Conservation (phyloP, 2,329 filamentous ascomycete genomes). For the Aspergillus caelatus region DNA sequence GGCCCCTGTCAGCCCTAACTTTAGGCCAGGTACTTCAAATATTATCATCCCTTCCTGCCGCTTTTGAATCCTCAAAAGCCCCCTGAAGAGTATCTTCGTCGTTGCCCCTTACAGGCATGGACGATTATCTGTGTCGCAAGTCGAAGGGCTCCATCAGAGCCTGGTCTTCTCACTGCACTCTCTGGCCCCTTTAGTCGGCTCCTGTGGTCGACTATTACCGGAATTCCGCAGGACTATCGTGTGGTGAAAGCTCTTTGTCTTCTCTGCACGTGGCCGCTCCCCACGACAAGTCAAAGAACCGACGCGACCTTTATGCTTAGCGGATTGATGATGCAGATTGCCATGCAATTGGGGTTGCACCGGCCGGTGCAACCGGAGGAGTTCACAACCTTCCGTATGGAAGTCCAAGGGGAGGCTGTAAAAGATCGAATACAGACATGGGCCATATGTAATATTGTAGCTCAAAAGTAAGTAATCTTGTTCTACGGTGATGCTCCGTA, state of each 20-base stretch:
- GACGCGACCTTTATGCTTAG: conserved; percentile 67
- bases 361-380: conserved; percentile 63
- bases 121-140: conserved; percentile 64
- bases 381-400: conserved; percentile 51
- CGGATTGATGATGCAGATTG: conserved; percentile 67
- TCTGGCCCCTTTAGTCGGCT: conserved; percentile 56
- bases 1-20: conserved; percentile 30
- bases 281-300: conserved; percentile 62
- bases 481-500: neutral
- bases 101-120: conserved; percentile 66
- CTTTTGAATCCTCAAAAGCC: conserved; percentile 59
- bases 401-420: conserved; percentile 62
- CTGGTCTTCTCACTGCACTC: conserved; percentile 55
- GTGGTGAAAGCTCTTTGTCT: conserved; percentile 65
- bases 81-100: conserved; percentile 59
- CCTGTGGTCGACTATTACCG: conserved; percentile 61
- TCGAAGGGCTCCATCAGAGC: conserved; percentile 58
- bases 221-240: conserved; percentile 63
- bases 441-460: conserved; percentile 68
- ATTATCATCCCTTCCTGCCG: conserved; percentile 66
- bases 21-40: conserved; percentile 59
- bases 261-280: conserved; percentile 65
- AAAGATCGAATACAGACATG: conserved; percentile 66
- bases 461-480: conserved; percentile 57
- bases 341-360: conserved; percentile 65